Base-by-base conservation (phyloP, 106 monocot genomes). In the Apostasia ramifera region DNA sequence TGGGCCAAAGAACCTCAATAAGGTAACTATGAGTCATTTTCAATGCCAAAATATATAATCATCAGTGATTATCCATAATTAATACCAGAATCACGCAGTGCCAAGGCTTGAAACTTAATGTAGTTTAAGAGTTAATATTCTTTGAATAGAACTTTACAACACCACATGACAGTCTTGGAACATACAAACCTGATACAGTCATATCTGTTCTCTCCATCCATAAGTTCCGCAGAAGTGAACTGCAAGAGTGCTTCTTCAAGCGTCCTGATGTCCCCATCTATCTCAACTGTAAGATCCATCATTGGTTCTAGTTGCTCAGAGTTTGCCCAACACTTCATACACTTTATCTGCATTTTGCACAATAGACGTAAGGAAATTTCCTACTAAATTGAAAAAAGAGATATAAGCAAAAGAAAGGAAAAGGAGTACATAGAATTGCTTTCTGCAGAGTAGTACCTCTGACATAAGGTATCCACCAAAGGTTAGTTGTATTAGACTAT, bases 381-480 rank as follows among this genome's bases (percentile, higher is more conserved):
- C 8, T n/a, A 26, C 26, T 26, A 12, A 49, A 49, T 2, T 1
- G 4, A 13, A 2, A 47, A n/a, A 57, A 4, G 42, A 58, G 14
- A 8, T 54, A 15, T 2, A 40, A 41, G 54, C 47, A 5, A 47
- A 66, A 53, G 41, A 0, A 61, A 59, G 44, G 13, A 15, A 44
- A 70, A 53, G 12, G 41, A 40, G 47, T 5, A 37, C 56, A 55
- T 13, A 26, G 26, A 26, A 26, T 26, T 26, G 26, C 26, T 26
- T 26, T 26, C 26, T 38, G 70, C 5, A 46, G 42, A 1, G 3
- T 52, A 59, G 10, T 2, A 90, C 95, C 91, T 84, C 91, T 44
- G 95, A 95, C 39, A 65, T 75, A 74, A 95, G 76, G 69, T 86
- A 91, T 68, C 95, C 95, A 73, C 91, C 95, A 84, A 95, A 95